Conservation (phyloP, 2,329 filamentous ascomycete genomes). For the Beauveria varroae region DNA sequence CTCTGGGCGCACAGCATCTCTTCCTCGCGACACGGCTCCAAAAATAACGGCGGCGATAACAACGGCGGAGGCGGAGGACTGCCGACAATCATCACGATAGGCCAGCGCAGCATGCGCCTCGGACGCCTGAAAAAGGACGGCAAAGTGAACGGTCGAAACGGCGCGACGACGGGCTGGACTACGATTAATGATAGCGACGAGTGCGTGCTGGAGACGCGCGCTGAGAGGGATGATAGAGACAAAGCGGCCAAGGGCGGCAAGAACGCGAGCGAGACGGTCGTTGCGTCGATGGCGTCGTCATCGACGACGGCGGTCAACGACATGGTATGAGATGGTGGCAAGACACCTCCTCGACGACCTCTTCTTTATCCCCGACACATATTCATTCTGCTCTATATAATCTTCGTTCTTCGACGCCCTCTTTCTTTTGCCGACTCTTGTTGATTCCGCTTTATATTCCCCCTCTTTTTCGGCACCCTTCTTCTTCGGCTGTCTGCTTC, state of each 20-base stretch:
- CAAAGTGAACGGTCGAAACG: background rate
- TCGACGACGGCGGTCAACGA: constrained; percentile 3
- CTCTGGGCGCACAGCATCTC: constrained; percentile 11
- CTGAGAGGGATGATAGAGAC: background rate
- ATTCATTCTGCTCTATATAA: too few species aligned
- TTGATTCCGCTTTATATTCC: too few species aligned
- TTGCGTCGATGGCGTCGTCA: background rate
- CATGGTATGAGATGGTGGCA: background rate
- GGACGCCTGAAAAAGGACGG: constrained; percentile 15
- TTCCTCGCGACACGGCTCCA: constrained; percentile 6
- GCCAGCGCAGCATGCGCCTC: constrained; percentile 14
- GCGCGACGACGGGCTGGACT: constrained; percentile 16
- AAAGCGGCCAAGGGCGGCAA: background rate
- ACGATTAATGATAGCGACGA: constrained; percentile 18
- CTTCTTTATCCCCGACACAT: too few species aligned
- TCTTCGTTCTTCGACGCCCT: too few species aligned
- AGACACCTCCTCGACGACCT: background rate
- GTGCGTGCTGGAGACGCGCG: constrained; percentile 11
- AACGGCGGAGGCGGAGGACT: background rate
- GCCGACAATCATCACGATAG: constrained; percentile 17
- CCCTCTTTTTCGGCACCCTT: background rate
- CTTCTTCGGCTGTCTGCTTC: background rate
- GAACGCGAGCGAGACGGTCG: background rate
- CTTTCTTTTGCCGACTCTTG: too few species aligned
- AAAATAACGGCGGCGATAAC: background rate